These are phyloP conservation scores for Emmonsiellopsis sp. DNA, from an alignment of 2,329 filamentous ascomycete species.

Conservation along the genomic window DNA sequence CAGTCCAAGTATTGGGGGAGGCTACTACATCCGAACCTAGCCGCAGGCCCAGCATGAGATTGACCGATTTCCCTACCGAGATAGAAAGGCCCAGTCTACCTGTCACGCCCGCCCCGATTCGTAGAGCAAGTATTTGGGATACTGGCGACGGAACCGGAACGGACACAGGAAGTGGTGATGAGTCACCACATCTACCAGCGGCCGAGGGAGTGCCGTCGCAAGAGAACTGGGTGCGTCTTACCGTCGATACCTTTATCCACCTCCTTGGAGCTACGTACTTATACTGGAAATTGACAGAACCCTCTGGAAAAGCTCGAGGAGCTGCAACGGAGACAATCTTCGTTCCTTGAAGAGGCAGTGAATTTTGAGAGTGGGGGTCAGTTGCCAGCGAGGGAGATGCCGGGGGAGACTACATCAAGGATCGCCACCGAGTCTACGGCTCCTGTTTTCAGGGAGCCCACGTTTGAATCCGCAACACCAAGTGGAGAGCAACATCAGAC, in stretches of 20 bases:
- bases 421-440: not conserved
- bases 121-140: constrained; percentile 60
- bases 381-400: constrained; percentile 1
- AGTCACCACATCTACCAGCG: constrained; percentile 47
- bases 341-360: constrained; percentile 41
- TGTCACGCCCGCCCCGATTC: constrained; percentile 75
- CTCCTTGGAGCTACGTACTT: constrained; percentile 35
- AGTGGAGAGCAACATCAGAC: not conserved
- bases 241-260: constrained; percentile 36
- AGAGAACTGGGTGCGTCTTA: constrained; percentile 84
- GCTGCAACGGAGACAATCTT: constrained; percentile 57
- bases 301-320: constrained; percentile 61
- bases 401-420: not conserved
- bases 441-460: not conserved
- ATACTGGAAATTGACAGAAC: constrained; percentile 51
- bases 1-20: constrained; percentile 32
- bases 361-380: no score
- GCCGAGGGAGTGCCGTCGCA: constrained; percentile 81
- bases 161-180: constrained; percentile 29
- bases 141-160: constrained; percentile 38
- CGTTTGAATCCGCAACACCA: not conserved
- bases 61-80: constrained; percentile 83
- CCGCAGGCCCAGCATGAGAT: constrained; percentile 50
- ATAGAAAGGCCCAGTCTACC: constrained; percentile 78
- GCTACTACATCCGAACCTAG: constrained; percentile 10